Conservation (phyloP, 106 monocot genomes). For the Agapanthus africanus region DNA sequence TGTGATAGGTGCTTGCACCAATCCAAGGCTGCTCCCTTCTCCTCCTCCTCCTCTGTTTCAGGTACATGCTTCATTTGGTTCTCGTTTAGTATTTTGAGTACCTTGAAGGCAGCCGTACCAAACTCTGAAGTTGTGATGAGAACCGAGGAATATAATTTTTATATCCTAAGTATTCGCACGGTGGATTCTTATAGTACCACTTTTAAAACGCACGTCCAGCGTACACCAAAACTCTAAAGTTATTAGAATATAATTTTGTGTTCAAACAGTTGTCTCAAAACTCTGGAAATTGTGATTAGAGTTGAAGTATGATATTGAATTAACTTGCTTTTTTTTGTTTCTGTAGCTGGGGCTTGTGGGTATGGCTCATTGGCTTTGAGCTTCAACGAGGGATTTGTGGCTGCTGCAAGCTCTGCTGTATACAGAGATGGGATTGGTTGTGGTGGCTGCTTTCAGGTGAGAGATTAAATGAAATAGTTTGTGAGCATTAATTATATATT, state of each 20-base stretch:
- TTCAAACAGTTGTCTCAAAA: background rate
- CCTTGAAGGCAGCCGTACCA: background rate
- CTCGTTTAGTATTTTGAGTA: background rate
- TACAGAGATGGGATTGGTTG: constrained; percentile 65
- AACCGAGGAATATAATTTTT: too few species aligned
- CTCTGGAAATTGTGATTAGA: background rate
- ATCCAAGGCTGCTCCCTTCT: constrained; percentile 56
- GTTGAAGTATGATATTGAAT: background rate
- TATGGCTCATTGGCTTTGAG: constrained; percentile 46
- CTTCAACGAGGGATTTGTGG: constrained; percentile 47
- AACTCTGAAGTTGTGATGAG: too few species aligned
- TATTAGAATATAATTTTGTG: background rate
- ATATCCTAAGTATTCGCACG: too few species aligned
- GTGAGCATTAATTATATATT: too few species aligned
- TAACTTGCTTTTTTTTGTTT: too few species aligned
- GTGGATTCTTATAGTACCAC: too few species aligned
- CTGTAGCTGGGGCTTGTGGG: constrained; percentile 79
- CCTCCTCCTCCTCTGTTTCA: constrained; percentile 38
- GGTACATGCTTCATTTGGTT: constrained; percentile 11
- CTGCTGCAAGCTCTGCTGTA: constrained; percentile 36
- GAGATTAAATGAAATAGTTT: too few species aligned
- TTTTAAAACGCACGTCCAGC: background rate
- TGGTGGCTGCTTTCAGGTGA: constrained; percentile 72
- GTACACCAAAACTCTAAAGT: background rate
- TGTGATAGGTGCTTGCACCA: constrained; percentile 71